Evolutionary conservation across 1,284 basidiomycete species (phyloP), one percentile per base, ranked within the genome.

Genomic region (Melampsora americana): DNA sequence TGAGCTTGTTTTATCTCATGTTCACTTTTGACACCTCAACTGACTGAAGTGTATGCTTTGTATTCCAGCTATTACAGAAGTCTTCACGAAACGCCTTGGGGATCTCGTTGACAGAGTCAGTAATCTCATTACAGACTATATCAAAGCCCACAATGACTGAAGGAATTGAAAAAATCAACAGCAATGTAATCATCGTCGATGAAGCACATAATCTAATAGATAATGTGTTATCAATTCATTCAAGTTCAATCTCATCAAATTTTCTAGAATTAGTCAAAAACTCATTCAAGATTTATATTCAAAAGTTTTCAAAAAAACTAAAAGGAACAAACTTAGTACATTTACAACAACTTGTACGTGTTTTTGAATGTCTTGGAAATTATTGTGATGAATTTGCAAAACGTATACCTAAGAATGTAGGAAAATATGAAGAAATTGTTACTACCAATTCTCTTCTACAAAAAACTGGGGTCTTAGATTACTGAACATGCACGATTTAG

Each of bases 211-310:
- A 84, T 67, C 80, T 84, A 14, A 83, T 84, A 77, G 84, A 94
- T 26, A 94, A 93, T 0, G 85, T 98, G 0, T 87, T 99, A 5
- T 90, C 91, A 0, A 87, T 96, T 26, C 92, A 95, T 77, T 92
- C 92, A 1, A 86, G 89, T 23, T 85, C 87, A 0, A 85, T 98
- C 5, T 86, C 90, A 0, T 86, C 87, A 4, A 80, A 83, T 1
- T 88, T 87, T 28, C 84, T 96, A 11, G 82, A 84, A 0, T 86
- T 85, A 20, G 92, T 93, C 0, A 84, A 90, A 2, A 85, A 86
- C n/a, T 93, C 95, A 84, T 88, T 98, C 18, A 86, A 87, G 9
- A 86, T 86, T 39, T 99, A 99, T 83, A 86, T 94, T 6, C 83
- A 86, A 5, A 89, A 89, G 69, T 98, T 98, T 83, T 87, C 88